Conservation (phyloP, 768 basidiomycete genomes). For the Tulasnella sp. region DNA sequence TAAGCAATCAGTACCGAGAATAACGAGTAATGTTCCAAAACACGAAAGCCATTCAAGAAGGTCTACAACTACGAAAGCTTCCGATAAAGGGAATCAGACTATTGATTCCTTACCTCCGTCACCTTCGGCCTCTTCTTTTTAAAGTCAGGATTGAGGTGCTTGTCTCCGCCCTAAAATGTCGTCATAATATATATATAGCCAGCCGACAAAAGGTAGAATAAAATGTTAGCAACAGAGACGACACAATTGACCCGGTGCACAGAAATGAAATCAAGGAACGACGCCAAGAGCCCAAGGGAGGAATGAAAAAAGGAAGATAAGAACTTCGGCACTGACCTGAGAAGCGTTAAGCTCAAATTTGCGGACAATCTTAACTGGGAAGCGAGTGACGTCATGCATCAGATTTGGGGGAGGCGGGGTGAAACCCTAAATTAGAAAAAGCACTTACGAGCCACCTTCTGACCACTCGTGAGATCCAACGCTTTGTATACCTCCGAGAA, state of each 20-base stretch:
- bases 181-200: slow-evolving; percentile 5
- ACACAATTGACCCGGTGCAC: slow-evolving; percentile 7
- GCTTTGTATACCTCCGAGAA: slow-evolving; percentile 99
- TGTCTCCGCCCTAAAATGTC: slow-evolving; percentile 61
- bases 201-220: slow-evolving; percentile 21
- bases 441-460: slow-evolving; percentile 68
- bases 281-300: slow-evolving; percentile 16
- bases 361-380: slow-evolving; percentile 80
- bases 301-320: neutral
- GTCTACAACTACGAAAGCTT: neutral
- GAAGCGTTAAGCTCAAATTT: slow-evolving; percentile 83
- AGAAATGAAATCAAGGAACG: slow-evolving; percentile 15
- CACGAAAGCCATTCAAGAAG: slow-evolving; percentile 8
- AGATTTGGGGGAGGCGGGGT: neutral
- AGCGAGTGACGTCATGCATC: slow-evolving; percentile 1
- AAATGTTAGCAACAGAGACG: slow-evolving; percentile 17
- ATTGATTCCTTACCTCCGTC: slow-evolving; percentile 66
- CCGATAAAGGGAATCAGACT: slow-evolving; percentile 15
- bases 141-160: slow-evolving; percentile 85
- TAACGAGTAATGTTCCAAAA: slow-evolving; percentile 16
- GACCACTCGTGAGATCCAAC: slow-evolving; percentile 54
- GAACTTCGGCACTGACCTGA: slow-evolving; percentile 51
- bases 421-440: slow-evolving; percentile 8
- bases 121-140: slow-evolving; percentile 96
- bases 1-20: slow-evolving; percentile 18